These are phyloP conservation scores for Diacronema lutheri DNA, from an alignment of 78 protist species.

Conservation along the genomic window DNA sequence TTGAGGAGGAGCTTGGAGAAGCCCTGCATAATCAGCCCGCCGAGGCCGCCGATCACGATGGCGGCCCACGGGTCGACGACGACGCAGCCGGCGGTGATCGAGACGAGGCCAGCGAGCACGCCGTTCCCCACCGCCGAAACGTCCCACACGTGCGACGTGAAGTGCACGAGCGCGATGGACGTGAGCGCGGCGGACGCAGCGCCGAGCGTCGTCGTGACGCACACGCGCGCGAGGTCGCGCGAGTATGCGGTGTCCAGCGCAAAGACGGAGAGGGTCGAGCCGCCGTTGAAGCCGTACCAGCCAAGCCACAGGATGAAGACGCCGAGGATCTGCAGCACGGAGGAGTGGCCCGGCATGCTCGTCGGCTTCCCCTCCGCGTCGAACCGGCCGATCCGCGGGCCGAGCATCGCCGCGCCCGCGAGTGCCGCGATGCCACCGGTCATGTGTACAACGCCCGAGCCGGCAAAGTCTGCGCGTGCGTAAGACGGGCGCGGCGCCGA, in stretches of 20 bases:
- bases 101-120: constrained; percentile 29
- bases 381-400: constrained; percentile 17
- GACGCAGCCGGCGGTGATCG: constrained; percentile 33
- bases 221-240: neutral
- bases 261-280: constrained; percentile 56
- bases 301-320: neutral
- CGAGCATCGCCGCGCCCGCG: constrained; percentile 33
- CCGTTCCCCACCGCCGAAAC: constrained; percentile 4
- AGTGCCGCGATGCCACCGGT: neutral
- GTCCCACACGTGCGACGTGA: constrained; percentile 6
- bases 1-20: neutral
- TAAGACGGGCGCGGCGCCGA: too few species aligned
- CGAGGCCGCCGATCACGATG: neutral
- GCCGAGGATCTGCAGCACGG: neutral
- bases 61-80: too few species aligned
- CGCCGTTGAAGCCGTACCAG: too few species aligned
- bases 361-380: neutral
- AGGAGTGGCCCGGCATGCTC: neutral
- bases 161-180: neutral
- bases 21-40: neutral
- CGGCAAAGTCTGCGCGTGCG: too few species aligned
- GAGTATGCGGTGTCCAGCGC: too few species aligned
- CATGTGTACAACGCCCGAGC: too few species aligned
- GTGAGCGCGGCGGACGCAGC: constrained; percentile 1
- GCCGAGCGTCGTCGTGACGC: neutral